A percentile compares a stretch with the other conserved stretches of the same genome.
Conservation (phyloP, 306 rosid species). For the Corylus heterophylla region DNA sequence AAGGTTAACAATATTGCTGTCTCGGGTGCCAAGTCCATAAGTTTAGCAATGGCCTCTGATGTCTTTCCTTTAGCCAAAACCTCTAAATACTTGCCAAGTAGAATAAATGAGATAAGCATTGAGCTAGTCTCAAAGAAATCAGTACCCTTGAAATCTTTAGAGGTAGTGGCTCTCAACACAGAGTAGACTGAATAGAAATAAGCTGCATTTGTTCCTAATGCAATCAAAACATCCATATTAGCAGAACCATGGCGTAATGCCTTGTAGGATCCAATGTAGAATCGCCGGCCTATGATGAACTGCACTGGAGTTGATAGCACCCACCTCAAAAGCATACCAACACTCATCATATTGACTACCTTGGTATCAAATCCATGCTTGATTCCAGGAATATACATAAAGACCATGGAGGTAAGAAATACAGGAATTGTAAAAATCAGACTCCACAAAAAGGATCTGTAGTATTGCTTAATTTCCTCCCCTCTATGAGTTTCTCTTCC, state of each 20-base stretch:
- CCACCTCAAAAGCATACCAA: slow-evolving; percentile 70
- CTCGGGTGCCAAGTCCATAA: slow-evolving; percentile 76
- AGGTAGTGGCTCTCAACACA: slow-evolving; percentile 55
- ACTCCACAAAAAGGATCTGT: slow-evolving; percentile 60
- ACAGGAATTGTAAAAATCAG: slow-evolving; percentile 63
- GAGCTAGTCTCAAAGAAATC: slow-evolving; percentile 91
- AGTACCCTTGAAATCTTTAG: slow-evolving; percentile 51
- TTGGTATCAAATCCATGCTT: slow-evolving; percentile 50
- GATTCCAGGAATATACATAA: slow-evolving; percentile 66
- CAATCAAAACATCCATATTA: slow-evolving; percentile 85
- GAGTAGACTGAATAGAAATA: slow-evolving; percentile 81
- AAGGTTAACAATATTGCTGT: slow-evolving; percentile 51
- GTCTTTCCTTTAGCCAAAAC: slow-evolving; percentile 84
- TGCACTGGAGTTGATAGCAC: slow-evolving; percentile 71
- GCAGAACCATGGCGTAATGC: slow-evolving; percentile 66
- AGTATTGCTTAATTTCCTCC: slow-evolving; percentile 54
- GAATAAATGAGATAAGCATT: slow-evolving; percentile 77
- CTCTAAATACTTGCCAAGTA: slow-evolving; percentile 81
- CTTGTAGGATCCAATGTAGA: slow-evolving; percentile 68
- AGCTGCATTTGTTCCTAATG: slow-evolving; percentile 86
- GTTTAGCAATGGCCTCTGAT: slow-evolving; percentile 83
- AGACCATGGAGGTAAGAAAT: slow-evolving; percentile 77
- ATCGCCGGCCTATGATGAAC: slow-evolving; percentile 69
- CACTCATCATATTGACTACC: slow-evolving; percentile 55
- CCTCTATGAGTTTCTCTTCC: slow-evolving; percentile 47